Percentiles rank a stretch among this genome's conserved stretches.
These are phyloP conservation scores for Colletotrichum brevisporum DNA, from an alignment of 2,329 filamentous ascomycete species.

Conservation along the genomic window DNA sequence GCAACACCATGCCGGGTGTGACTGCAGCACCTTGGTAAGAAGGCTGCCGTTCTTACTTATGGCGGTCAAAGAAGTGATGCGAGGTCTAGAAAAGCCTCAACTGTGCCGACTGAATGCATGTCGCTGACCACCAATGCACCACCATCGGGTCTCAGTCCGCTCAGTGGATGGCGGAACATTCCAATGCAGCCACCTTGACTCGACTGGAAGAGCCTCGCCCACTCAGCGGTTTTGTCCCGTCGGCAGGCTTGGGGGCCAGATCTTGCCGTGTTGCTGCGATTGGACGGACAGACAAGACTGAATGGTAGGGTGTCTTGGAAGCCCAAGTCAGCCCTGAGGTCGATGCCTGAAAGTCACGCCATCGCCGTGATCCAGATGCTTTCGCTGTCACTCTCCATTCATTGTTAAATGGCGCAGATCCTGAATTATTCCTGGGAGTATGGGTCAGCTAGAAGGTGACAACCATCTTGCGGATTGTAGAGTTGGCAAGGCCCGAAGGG, in stretches of 20 bases:
- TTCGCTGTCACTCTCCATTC: not conserved
- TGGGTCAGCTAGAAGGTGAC: not conserved
- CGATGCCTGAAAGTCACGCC: slow-evolving; percentile 7
- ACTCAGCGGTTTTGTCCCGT: not conserved
- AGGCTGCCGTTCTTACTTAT: slow-evolving; percentile 3
- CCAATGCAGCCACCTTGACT: not conserved
- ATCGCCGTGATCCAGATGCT: not conserved
- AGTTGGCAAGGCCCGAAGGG: not conserved
- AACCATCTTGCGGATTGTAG: not conserved
- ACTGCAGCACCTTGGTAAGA: not conserved
- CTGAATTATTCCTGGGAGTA: not conserved
- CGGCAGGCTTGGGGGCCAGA: slow-evolving; percentile 11
- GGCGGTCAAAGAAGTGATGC: slow-evolving; percentile 24
- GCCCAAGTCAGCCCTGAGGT: not conserved
- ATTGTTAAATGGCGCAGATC: not conserved
- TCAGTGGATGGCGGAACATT: not conserved
- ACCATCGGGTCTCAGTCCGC: not conserved
- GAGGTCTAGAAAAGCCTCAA: not conserved
- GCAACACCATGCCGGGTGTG: not conserved
- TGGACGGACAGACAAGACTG: not conserved
- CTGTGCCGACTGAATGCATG: not conserved
- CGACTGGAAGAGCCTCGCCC: slow-evolving; percentile 10
- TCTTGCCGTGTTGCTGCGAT: not conserved
- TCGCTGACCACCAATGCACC: slow-evolving; percentile 18
- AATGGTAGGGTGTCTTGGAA: not conserved